Conservation (phyloP, 306 rosid species). For the Vicia faba region DNA sequence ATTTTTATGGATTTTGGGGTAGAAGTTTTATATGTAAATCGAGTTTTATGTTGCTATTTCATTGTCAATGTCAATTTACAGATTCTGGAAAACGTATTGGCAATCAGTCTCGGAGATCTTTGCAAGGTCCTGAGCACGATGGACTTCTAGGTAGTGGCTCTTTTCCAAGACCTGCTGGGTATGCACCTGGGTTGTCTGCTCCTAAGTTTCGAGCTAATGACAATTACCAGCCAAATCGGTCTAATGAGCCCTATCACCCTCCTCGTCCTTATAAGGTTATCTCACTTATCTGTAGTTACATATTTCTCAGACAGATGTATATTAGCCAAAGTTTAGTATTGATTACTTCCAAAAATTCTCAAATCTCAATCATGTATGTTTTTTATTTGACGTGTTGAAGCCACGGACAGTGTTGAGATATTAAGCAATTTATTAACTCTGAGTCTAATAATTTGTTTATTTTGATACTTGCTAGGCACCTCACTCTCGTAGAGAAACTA, state of each 20-base stretch:
- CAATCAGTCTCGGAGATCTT: constrained; percentile 68
- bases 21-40: constrained; percentile 25
- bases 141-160: constrained; percentile 99
- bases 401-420: constrained; percentile 26
- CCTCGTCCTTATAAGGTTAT: constrained; percentile 93
- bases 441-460: constrained; percentile 6
- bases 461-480: constrained; percentile 70
- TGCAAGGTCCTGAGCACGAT: constrained; percentile 95
- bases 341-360: constrained; percentile 2
- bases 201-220: constrained; percentile 67
- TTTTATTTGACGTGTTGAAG: constrained; percentile 25
- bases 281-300: constrained; percentile 19
- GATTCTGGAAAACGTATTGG: constrained; percentile 74
- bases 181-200: constrained; percentile 63
- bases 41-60: constrained; percentile 26
- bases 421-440: constrained; percentile 26
- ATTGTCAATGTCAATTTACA: constrained; percentile 44
- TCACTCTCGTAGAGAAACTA: constrained; percentile 64
- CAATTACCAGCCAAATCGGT: constrained; percentile 55
- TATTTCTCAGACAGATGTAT: constrained; percentile 20
- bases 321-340: constrained; percentile 23
- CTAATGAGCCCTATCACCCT: constrained; percentile 89
- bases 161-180: constrained; percentile 86
- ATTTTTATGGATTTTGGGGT: constrained; percentile 28
- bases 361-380: constrained; percentile 17